Evolutionary conservation across 495 filamentous ascomycete genomes (phyloP).

Genomic region (Parathielavia appendiculata): DNA sequence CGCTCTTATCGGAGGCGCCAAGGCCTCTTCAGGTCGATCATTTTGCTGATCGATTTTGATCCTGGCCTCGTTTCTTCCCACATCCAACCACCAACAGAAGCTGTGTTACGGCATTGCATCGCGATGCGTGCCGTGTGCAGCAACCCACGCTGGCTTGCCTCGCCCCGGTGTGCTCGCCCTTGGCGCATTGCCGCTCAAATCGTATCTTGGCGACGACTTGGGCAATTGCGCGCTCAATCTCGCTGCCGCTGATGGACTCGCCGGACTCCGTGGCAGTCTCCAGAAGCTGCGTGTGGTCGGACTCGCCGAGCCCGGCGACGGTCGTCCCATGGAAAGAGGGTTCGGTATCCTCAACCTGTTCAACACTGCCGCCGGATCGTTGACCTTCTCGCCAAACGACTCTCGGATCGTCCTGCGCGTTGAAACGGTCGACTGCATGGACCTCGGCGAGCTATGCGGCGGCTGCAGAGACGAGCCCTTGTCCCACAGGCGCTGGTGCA

Average conservation of each 20-base stretch:
- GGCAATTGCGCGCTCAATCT: constrained; percentile 12
- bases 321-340: constrained; percentile 7
- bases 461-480: constrained; percentile 8
- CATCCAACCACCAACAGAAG: neutral
- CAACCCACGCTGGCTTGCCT: neutral
- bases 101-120: constrained; percentile 5
- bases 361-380: constrained; percentile 24
- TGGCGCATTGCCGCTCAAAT: neutral
- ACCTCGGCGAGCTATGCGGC: constrained; percentile 13
- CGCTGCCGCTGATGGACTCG: constrained; percentile 7
- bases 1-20: neutral
- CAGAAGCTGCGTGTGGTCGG: constrained; percentile 16
- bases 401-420: constrained; percentile 21
- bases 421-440: constrained; percentile 7
- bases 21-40: neutral
- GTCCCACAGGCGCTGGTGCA: constrained; percentile 15
- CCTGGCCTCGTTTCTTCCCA: neutral
- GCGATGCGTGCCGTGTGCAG: neutral
- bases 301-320: constrained; percentile 15
- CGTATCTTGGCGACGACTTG: constrained; percentile 1
- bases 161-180: neutral
- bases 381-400: constrained; percentile 30
- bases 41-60: neutral
- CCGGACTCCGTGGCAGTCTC: constrained; percentile 16
- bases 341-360: constrained; percentile 13